A percentile compares a stretch with the other conserved stretches of the same genome.
Conservation (phyloP, 2,329 filamentous ascomycete species). For the Colletotrichum simmondsii region DNA sequence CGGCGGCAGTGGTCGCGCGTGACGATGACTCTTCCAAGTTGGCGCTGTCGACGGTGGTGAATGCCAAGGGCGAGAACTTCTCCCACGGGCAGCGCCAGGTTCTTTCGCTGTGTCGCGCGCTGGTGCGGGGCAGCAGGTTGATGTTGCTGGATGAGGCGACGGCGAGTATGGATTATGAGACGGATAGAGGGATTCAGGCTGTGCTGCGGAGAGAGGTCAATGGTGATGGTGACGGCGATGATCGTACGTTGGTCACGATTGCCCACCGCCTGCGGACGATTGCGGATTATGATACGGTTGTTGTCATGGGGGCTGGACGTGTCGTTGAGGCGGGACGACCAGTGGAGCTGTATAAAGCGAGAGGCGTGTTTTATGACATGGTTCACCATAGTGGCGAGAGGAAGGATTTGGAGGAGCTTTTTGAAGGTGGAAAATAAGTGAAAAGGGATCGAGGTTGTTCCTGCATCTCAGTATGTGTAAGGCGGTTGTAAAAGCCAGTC, state of each 20-base stretch:
- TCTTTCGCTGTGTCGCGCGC: conserved; percentile 65
- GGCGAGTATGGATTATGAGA: conserved; percentile 69
- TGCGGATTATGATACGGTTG: conserved; percentile 68
- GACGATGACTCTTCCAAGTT: conserved; percentile 39
- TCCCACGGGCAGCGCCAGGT: conserved; percentile 69
- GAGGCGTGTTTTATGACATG: conserved; percentile 65
- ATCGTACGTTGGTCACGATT: conserved; percentile 67
- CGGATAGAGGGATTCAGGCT: conserved; percentile 65
- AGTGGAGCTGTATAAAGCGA: conserved; percentile 54
- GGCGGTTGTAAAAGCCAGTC: background rate
- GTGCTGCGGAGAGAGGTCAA: conserved; percentile 60
- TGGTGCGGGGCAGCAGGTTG: conserved; percentile 65
- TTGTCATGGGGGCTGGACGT: conserved; percentile 65
- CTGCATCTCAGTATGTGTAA: background rate
- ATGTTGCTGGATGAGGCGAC: conserved; percentile 70
- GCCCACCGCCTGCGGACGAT: conserved; percentile 69
- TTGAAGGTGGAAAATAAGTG: conserved; percentile 35
- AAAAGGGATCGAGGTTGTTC: background rate
- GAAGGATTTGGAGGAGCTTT: conserved; percentile 53
- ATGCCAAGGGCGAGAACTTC: conserved; percentile 65
- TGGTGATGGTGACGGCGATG: conserved; percentile 41
- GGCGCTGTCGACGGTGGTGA: conserved; percentile 57
- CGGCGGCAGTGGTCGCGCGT: conserved; percentile 11
- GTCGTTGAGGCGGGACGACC: conserved; percentile 66
- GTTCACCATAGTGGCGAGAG: conserved; percentile 65